Evolutionary conservation across 2,329 filamentous ascomycete genomes (phyloP), one percentile per base, ranked within the genome.

Genomic region (Colletotrichum spinosum): DNA sequence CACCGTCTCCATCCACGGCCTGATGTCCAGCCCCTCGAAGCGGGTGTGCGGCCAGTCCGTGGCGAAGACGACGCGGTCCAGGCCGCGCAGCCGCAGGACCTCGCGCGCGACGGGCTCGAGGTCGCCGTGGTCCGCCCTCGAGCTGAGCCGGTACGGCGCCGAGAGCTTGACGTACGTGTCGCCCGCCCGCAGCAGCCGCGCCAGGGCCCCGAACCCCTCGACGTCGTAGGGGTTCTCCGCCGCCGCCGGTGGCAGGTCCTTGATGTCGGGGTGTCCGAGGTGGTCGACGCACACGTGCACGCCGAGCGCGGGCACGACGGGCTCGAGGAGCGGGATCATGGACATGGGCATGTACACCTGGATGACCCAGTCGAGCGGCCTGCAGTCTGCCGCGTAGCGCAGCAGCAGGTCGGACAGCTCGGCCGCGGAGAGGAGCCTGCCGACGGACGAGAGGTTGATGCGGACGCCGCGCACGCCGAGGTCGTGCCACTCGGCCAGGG

Each of bases 31-130:
- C 2, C 82, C 83, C 25, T 88, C 84, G 65, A 85, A 89, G 11
- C 87, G 78, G 3, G 88, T 90, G 72, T 90, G 87, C 17, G 88
- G 88, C 88, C 87, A 90, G 70, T 90, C 87, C 0, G 85, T 87
- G 1, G 86, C 86, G 72, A 87, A 90, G 0, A 89, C 81, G 9
- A 87, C 77, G 13, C 81, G 77, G 25, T 64, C 71, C 15, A 79
- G 73, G 2, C 78, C 78, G 10, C 79, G 82, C 5, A 80, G 73
- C 4, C 73, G 72, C 39, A 88, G 69, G 8, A 89, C 73, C 69
- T 88, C 83, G 12, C 72, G 75, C 8, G 80, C 81, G 44, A 89
- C 74, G 2, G 79, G 78, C 56, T 84, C 80, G 4, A 87, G 68
- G 50, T 84, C 79, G 35, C 74, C 75, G 64, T 83, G 77, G 25